A percentile compares a stretch with the other conserved stretches of the same genome.
These are phyloP conservation scores for Cutaneotrichosporon curvatum DNA, from an alignment of 1,284 basidiomycete genomes.

Conservation along the genomic window DNA sequence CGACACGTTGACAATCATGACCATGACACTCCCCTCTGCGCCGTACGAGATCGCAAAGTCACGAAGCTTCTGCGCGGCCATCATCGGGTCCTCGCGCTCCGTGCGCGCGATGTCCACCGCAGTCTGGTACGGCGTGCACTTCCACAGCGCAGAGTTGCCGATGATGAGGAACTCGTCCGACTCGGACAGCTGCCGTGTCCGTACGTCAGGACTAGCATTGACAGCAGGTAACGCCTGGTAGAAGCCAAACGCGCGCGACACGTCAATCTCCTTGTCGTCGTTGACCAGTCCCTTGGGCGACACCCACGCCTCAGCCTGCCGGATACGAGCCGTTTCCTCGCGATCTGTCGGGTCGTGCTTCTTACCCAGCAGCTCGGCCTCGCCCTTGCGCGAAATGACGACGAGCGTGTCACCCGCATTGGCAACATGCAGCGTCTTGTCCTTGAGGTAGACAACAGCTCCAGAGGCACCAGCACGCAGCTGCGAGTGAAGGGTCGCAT, in stretches of 20 bases:
- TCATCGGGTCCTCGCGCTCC: conserved; percentile 82
- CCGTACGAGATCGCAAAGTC: conserved; percentile 98
- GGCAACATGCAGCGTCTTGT: conserved; percentile 77
- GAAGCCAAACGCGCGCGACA: conserved; percentile 89
- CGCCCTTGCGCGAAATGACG: conserved; percentile 74
- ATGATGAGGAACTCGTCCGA: conserved; percentile 96
- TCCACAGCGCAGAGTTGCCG: conserved; percentile 89
- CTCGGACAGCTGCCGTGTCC: conserved; percentile 64
- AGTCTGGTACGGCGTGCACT: conserved; percentile 87
- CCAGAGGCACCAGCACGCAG: conserved; percentile 74
- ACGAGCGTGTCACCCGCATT: conserved; percentile 87
- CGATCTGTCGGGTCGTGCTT: conserved; percentile 89
- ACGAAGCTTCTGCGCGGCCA: conserved; percentile 86
- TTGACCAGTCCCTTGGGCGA: conserved; percentile 90
- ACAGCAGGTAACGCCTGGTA: conserved; percentile 86
- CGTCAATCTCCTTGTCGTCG: conserved; percentile 69
- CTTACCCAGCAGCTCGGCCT: conserved; percentile 66
- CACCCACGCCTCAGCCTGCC: conserved; percentile 90
- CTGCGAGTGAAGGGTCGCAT: conserved; percentile 32
- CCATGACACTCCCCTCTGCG: conserved; percentile 88
- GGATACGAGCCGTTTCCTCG: conserved; percentile 75
- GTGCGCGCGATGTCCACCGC: conserved; percentile 93
- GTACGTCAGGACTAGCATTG: conserved; percentile 79
- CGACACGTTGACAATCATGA: conserved; percentile 87
- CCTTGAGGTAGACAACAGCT: conserved; percentile 76